Evolutionary conservation across 2,329 filamentous ascomycete species (phyloP).

Genomic region (Claviceps maximensis): DNA sequence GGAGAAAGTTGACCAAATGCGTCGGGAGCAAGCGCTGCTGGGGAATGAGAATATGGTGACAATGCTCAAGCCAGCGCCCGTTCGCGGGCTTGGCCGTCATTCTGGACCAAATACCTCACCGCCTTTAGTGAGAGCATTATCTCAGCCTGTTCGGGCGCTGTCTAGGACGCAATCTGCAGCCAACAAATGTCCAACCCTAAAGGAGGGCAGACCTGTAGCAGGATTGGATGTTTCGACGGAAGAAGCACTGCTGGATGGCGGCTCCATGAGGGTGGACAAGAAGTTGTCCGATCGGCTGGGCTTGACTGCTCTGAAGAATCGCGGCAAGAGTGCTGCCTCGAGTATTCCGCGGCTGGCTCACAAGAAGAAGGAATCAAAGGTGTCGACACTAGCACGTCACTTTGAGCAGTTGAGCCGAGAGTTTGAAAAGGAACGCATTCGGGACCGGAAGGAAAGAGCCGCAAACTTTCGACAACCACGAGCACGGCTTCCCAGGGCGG

Average conservation of each 20-base stretch:
- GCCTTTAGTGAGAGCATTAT: conserved; percentile 39
- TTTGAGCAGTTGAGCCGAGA: conserved; percentile 95
- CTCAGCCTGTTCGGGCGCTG: conserved; percentile 35
- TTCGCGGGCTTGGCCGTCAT: conserved; percentile 30
- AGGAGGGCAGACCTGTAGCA: conserved; percentile 20
- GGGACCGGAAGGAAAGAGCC: conserved; percentile 69
- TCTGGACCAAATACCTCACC: conserved; percentile 33
- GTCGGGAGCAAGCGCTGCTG: conserved; percentile 30
- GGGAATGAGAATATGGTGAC: conserved; percentile 14
- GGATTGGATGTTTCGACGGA: conserved; percentile 12
- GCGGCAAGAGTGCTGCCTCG: conserved; percentile 48
- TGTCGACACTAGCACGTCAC: conserved; percentile 85
- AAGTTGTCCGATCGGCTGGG: conserved; percentile 64
- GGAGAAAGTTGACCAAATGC: conserved; percentile 38
- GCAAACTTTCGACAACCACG: conserved; percentile 62
- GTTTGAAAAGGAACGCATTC: conserved; percentile 86
- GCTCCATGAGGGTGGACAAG: conserved; percentile 47
- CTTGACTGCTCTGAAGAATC: conserved; percentile 48
- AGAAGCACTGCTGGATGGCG: conserved; percentile 19
- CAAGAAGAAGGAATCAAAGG: conserved; percentile 60
- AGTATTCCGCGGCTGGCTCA: conserved; percentile 80
- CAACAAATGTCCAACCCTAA: conserved; percentile 26
- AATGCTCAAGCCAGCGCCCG: conserved; percentile 14
- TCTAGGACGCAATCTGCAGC: conserved; percentile 32
- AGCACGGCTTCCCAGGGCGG: conserved; percentile 71